phyloP scores from a whole-genome alignment of 2,329 filamentous ascomycete genomes.

The Beauveria sp. region DNA sequence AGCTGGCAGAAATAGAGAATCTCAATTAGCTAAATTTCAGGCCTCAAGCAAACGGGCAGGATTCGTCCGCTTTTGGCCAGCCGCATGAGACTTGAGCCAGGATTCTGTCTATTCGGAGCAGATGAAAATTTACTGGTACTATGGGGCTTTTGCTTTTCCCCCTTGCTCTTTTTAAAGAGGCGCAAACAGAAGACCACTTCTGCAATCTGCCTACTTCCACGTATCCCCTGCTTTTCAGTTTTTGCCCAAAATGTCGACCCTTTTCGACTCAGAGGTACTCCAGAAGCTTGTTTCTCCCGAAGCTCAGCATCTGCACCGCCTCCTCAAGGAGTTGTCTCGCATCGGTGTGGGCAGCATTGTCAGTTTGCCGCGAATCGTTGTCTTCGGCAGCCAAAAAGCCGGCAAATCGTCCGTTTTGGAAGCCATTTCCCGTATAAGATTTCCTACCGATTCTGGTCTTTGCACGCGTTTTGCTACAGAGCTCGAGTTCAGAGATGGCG shows the following conservation, averaged over 20 bases:
- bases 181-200: background rate
- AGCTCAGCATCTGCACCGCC: background rate
- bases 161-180: background rate
- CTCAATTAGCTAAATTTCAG: no score
- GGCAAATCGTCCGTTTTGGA: constrained; percentile 82
- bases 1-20: no score
- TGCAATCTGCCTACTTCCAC: background rate
- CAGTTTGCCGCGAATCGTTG: constrained; percentile 55
- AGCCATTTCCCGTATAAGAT: constrained; percentile 44
- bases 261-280: background rate
- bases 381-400: constrained; percentile 78
- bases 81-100: background rate
- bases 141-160: background rate
- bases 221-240: background rate
- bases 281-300: background rate
- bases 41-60: background rate
- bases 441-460: constrained; percentile 35
- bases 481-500: constrained; percentile 38
- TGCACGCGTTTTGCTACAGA: constrained; percentile 46
- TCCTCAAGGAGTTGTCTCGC: background rate
- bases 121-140: background rate
- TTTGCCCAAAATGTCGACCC: background rate
- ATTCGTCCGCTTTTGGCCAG: background rate
- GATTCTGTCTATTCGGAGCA: background rate
- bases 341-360: background rate